Conservation (phyloP, 768 basidiomycete genomes). For the Boletus huronensis region DNA sequence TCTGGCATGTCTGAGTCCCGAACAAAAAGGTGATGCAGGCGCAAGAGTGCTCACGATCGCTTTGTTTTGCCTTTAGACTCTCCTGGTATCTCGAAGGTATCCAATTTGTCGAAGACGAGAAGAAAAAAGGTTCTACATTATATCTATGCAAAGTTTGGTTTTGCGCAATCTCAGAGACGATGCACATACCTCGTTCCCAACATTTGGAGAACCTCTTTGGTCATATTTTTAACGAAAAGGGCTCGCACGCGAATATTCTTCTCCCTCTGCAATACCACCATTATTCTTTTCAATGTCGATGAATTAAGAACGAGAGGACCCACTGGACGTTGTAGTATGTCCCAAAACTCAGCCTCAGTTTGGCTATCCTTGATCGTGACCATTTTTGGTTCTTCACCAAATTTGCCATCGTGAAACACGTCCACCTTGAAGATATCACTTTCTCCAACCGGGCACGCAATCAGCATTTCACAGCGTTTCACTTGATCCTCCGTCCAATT, state of each 20-base stretch:
- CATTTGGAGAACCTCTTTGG: constrained; percentile 51
- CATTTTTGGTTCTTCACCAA: neutral
- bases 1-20: constrained; percentile 33
- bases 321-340: constrained; percentile 31
- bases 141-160: constrained; percentile 32
- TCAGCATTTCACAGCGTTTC: constrained; percentile 30
- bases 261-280: constrained; percentile 29
- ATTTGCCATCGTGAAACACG: constrained; percentile 11
- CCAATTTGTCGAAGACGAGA: constrained; percentile 61
- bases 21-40: constrained; percentile 15
- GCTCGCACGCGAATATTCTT: constrained; percentile 41
- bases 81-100: constrained; percentile 66
- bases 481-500: constrained; percentile 35
- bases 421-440: constrained; percentile 26
- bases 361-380: neutral
- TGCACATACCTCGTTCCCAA: constrained; percentile 48
- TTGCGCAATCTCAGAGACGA: neutral
- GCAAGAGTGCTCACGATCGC: constrained; percentile 50
- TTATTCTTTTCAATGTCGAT: neutral
- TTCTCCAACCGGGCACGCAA: constrained; percentile 9
- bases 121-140: constrained; percentile 61
- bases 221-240: constrained; percentile 49
- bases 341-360: constrained; percentile 35
- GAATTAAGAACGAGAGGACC: constrained; percentile 11
- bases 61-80: constrained; percentile 33